A percentile compares a stretch with the other conserved stretches of the same genome.
Conservation (phyloP, 2,329 filamentous ascomycete genomes). For the Pestalotiopsis sp. region DNA sequence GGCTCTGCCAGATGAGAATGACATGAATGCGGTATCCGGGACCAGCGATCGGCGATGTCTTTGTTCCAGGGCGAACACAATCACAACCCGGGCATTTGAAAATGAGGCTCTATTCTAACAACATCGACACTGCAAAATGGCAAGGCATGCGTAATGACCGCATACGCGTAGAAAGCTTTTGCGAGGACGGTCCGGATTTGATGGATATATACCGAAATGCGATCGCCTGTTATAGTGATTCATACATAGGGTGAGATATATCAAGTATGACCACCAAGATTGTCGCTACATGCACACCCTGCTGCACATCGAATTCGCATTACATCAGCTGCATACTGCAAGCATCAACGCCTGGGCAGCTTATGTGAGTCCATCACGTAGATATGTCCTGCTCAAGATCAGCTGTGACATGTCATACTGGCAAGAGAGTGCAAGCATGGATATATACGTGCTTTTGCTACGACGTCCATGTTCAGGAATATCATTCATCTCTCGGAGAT, state of each 20-base stretch:
- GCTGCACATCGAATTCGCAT: neutral
- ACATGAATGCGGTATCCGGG: neutral
- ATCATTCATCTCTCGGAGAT: too few species aligned
- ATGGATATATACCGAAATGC: neutral
- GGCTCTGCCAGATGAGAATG: neutral
- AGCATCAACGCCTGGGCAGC: neutral
- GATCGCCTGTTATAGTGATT: neutral
- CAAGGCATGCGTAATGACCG: neutral
- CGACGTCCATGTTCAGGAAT: too few species aligned
- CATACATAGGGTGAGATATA: neutral
- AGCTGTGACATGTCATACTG: neutral
- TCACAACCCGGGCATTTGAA: neutral
- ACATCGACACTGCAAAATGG: neutral
- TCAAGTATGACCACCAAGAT: neutral
- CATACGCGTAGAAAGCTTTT: neutral
- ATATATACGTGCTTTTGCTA: too few species aligned
- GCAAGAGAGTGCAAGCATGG: too few species aligned
- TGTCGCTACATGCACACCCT: neutral
- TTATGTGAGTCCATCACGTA: neutral
- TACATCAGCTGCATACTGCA: neutral
- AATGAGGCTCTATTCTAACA: neutral
- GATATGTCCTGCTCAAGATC: neutral
- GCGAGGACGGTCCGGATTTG: neutral
- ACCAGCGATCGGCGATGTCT: neutral
- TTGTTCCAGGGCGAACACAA: neutral